phyloP scores from a whole-genome alignment of 179 eudicot species.

The Spinacia oleracea region DNA sequence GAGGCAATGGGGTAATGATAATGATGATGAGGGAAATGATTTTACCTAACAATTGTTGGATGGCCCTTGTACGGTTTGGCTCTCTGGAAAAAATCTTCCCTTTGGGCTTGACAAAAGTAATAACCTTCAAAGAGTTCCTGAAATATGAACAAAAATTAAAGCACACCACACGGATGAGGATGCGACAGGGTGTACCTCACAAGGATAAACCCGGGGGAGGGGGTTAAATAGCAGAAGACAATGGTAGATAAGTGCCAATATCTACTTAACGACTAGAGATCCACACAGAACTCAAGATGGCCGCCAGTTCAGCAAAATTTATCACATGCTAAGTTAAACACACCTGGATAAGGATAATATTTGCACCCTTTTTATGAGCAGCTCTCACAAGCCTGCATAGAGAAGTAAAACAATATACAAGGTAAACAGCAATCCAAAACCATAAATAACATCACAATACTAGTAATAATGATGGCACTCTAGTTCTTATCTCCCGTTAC shows the following conservation, averaged over 20 bases:
- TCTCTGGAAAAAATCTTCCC: conserved; percentile 78
- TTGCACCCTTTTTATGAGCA: conserved; percentile 90
- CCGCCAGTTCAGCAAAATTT: not conserved
- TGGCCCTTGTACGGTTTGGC: conserved; percentile 89
- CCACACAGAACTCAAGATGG: not conserved
- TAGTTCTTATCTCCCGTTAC: not conserved
- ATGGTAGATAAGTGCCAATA: not conserved
- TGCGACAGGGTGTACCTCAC: not conserved
- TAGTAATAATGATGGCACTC: not conserved
- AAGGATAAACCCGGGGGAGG: not conserved
- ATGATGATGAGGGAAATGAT: not conserved
- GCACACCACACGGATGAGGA: not conserved
- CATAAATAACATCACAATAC: not conserved
- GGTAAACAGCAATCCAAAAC: not conserved
- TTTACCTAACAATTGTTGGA: conserved; percentile 77
- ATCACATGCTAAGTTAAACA: conserved; percentile 3
- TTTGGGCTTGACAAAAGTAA: conserved; percentile 99
- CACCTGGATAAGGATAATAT: conserved; percentile 95
- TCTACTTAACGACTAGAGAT: not conserved
- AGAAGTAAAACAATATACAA: not conserved
- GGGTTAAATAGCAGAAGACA: not conserved
- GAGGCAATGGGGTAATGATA: too few species aligned
- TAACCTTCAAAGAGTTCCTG: conserved; percentile 98
- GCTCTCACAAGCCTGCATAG: conserved; percentile 87
- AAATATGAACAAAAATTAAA: conserved; percentile 6